These are phyloP conservation scores for Neurospora hispaniola DNA, from an alignment of 495 filamentous ascomycete species.

Conservation along the genomic window DNA sequence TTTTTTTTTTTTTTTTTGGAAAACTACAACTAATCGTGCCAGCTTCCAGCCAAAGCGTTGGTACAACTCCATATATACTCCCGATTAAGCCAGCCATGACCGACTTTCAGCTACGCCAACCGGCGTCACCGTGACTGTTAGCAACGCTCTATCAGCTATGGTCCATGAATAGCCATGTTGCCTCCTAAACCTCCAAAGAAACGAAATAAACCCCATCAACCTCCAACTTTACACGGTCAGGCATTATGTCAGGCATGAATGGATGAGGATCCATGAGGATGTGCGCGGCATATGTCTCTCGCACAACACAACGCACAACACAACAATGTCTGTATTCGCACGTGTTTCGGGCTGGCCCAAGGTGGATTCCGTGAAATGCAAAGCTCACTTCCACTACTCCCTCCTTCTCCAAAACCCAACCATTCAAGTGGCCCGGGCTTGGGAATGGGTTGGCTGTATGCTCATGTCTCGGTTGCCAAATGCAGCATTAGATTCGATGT, in stretches of 20 bases:
- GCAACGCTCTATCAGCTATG: neutral
- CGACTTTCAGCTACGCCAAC: neutral
- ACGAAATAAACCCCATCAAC: neutral
- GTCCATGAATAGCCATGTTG: neutral
- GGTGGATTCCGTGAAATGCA: neutral
- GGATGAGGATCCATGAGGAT: neutral
- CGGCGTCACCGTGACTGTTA: neutral
- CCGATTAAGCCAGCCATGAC: neutral
- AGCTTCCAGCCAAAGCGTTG: neutral
- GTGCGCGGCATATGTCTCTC: neutral
- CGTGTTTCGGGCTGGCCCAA: neutral
- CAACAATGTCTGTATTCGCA: neutral
- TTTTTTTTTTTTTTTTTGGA: too few relatives aligned
- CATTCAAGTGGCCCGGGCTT: neutral
- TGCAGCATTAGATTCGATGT: neutral
- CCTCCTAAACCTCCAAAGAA: neutral
- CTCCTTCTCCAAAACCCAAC: neutral
- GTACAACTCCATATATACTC: neutral
- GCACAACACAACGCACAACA: neutral
- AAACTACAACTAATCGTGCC: neutral
- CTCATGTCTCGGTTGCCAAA: neutral
- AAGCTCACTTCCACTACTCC: neutral
- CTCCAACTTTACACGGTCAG: neutral
- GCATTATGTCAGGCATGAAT: neutral
- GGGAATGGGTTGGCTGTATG: neutral